phyloP scores from a whole-genome alignment of 164 flowering plant species.

The Magnolia officinalis region DNA sequence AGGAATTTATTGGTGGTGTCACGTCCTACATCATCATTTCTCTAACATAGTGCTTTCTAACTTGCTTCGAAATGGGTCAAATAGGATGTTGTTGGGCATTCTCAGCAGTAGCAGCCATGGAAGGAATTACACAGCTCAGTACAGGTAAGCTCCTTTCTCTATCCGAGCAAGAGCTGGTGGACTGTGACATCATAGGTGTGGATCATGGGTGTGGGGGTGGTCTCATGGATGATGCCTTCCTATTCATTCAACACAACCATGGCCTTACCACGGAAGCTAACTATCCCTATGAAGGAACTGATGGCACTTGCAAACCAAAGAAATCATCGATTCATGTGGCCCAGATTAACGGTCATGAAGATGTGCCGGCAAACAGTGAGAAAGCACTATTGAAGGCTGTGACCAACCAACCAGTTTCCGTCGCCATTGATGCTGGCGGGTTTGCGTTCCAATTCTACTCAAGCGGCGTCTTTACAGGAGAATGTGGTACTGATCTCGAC shows the following conservation, averaged over 20 bases:
- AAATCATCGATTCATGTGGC: conserved; percentile 9
- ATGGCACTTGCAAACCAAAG: conserved; percentile 16
- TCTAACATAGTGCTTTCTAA: too few species aligned
- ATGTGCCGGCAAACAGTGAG: conserved; percentile 25
- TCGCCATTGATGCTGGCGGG: conserved; percentile 27
- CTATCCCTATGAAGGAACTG: conserved; percentile 18
- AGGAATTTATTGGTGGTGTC: too few species aligned
- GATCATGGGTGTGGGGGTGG: conserved; percentile 28
- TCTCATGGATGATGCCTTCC: conserved; percentile 24
- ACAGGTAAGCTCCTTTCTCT: conserved; percentile 18
- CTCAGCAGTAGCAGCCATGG: conserved; percentile 29
- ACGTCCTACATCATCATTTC: too few species aligned
- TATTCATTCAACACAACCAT: conserved; percentile 15
- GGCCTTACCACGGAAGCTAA: conserved; percentile 26
- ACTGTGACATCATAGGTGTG: conserved; percentile 18
- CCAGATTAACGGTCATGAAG: conserved; percentile 19
- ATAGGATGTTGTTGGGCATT: conserved; percentile 31
- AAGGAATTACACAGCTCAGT: conserved; percentile 22
- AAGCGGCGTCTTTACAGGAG: conserved; percentile 22
- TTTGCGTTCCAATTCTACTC: conserved; percentile 24
- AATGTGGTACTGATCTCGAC: conserved; percentile 21
- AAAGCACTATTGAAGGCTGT: conserved; percentile 20
- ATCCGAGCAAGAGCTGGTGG: conserved; percentile 28
- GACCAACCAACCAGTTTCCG: conserved; percentile 28
- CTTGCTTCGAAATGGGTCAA: too few species aligned